Evolutionary conservation across 2,329 filamentous ascomycete species (phyloP), one percentile per base, ranked within the genome.

Genomic region (Beauveria rudraprayagi): DNA sequence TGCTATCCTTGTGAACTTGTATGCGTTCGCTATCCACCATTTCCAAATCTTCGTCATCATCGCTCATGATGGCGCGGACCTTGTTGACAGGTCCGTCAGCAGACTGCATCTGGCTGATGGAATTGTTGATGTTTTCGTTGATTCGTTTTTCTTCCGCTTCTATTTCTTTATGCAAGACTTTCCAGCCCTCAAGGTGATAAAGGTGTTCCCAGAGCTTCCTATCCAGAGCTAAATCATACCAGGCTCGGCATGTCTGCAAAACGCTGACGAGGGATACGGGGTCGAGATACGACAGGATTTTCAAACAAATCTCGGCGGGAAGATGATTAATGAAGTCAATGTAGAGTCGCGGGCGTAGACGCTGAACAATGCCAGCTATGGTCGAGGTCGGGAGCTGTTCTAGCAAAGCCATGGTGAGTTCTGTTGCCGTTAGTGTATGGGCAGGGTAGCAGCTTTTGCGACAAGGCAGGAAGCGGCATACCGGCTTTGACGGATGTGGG

Each of bases 311-410:
- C 72, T 99, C 94, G 28, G 90, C 86, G 0, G 94, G 94, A 0
- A 99, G 83, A 68, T 91, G 86, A 65, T 85, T 79, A 47, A 96
- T 86, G 60, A 96, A 96, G 75, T 99, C 91, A 75, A 97, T 93
- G 73, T 97, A 92, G 3, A 97, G 86, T 57, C 92, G 83, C 4
- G 92, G 90, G 64, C 87, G 89, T 19, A 96, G 78, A 65, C 88
- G 84, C 60, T 92, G 84, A 52, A 96, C 90, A 58, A 97, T 90
- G 50, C 88, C 82, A 55, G 89, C 87, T 63, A 97, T 87, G 59
- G 87, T 84, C 7, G 89, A 89, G 1, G 91, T 95, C 19, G 89
- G 90, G 30, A 97, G 80, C 61, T 88, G 87, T 62, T 88, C 84
- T 60, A 97, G 80, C 26, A 96, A 82, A 51, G 84, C 82, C 76